Base-by-base conservation (phyloP, 768 basidiomycete genomes). In the Pleurotus citrinopileatus region DNA sequence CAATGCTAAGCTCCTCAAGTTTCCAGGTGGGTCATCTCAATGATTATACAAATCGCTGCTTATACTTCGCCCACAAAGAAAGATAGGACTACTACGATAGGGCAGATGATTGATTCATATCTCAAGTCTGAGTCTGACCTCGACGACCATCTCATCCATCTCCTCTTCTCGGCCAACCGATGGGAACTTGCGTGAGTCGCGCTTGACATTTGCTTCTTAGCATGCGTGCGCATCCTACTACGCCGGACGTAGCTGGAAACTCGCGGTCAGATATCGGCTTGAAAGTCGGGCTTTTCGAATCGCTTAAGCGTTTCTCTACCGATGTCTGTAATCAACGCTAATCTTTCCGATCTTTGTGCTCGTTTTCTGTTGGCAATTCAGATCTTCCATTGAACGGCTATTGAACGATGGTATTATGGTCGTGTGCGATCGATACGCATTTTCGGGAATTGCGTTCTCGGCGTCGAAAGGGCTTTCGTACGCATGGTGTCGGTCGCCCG, bases 151-250 rank as follows among this genome's bases (percentile, higher is more conserved):
- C 90, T 87, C 1, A 86, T 98, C 45, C 96, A 98, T 65, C 82
- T 98, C 2, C 80, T 99, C 53, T 98, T 99, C 76, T 87, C 93
- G 40, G 97, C 95, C 2, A 99, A 99, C 65, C 81, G 96, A 29
- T 98, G 97, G 97, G 95, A 98, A 66, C 81, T 89, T 57, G 87
- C 88, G 91, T 96, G 64, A 52, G 82, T 74, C 25, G 20, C 4
- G 3, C 34, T 42, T 26, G 9, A 9, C 9, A 34, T 9, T 34
- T n/a, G n/a, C n/a, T n/a, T n/a, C n/a, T n/a, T n/a, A n/a, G n/a
- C n/a, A n/a, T n/a, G 29, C 29, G 29, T 32, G 29, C 29, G 29
- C 13, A 6, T 32, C 13, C 29, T 32, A 6, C 29, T 6, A 32
- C 29, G 29, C 13, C 13, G 6, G 6, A 6, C 13, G 29, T 13